phyloP scores from a whole-genome alignment of 768 basidiomycete species.

The Dentipellis fragilis region DNA sequence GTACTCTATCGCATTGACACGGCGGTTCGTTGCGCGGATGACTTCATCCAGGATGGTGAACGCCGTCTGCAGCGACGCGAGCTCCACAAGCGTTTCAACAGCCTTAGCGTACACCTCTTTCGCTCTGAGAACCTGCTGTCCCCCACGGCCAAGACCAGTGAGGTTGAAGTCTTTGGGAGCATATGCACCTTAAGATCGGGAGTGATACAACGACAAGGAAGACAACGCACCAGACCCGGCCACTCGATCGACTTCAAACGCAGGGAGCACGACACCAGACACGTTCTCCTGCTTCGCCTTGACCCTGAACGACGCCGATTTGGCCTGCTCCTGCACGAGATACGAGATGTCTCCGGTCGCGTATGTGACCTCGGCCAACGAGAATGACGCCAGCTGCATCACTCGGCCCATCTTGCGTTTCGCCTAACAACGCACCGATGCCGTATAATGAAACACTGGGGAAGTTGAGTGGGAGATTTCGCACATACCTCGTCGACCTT shows the following conservation, averaged over 20 bases:
- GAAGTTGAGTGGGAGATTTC: background rate
- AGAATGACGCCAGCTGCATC: slow-evolving; percentile 98
- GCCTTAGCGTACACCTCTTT: slow-evolving; percentile 98
- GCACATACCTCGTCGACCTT: slow-evolving; percentile 91
- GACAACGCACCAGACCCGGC: slow-evolving; percentile 60
- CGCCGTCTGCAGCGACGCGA: slow-evolving; percentile 93
- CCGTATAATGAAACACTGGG: background rate
- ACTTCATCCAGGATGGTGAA: slow-evolving; percentile 99
- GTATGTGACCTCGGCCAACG: slow-evolving; percentile 97
- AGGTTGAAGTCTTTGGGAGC: slow-evolving; percentile 75
- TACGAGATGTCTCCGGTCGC: slow-evolving; percentile 96
- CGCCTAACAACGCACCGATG: slow-evolving; percentile 33
- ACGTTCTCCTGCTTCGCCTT: slow-evolving; percentile 97
- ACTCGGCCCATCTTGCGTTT: slow-evolving; percentile 99
- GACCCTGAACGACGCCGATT: slow-evolving; percentile 84
- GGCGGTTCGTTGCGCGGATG: slow-evolving; percentile 96
- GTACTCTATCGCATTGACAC: slow-evolving; percentile 98
- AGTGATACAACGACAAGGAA: slow-evolving; percentile 1
- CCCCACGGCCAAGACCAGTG: slow-evolving; percentile 93
- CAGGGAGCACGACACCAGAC: slow-evolving; percentile 89
- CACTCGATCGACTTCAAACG: slow-evolving; percentile 87
- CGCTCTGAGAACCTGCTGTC: slow-evolving; percentile 90
- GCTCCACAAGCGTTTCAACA: slow-evolving; percentile 91
- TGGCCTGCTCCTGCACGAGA: slow-evolving; percentile 94
- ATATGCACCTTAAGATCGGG: background rate